Evolutionary conservation across 768 basidiomycete species (phyloP).

Genomic region (Boletus sp.): DNA sequence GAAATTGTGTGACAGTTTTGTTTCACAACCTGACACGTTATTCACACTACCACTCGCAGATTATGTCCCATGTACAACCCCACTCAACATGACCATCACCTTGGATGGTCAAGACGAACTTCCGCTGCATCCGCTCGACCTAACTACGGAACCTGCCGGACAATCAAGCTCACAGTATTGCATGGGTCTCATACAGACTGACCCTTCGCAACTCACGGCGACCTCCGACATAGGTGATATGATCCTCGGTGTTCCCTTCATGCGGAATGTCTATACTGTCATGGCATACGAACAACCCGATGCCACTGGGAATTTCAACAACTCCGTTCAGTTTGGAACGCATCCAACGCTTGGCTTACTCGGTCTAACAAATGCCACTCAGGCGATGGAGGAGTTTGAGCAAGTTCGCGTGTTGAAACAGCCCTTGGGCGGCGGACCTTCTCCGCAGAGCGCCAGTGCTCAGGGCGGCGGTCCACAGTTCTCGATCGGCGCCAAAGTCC

Average conservation of each 20-base stretch:
- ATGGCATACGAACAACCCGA: constrained; percentile 59
- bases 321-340: constrained; percentile 16
- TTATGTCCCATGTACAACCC: constrained; percentile 68
- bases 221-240: constrained; percentile 54
- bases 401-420: constrained; percentile 64
- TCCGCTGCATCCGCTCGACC: constrained; percentile 71
- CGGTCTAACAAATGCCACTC: constrained; percentile 56
- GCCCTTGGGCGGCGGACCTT: constrained; percentile 39
- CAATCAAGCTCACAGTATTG: constrained; percentile 47
- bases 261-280: constrained; percentile 74
- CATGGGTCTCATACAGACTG: constrained; percentile 65
- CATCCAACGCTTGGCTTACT: constrained; percentile 57
- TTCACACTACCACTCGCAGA: constrained; percentile 40
- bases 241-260: constrained; percentile 75
- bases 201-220: constrained; percentile 39
- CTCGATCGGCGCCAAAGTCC: constrained; percentile 59
- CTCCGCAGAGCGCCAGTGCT: constrained; percentile 5
- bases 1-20: constrained; percentile 50
- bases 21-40: background rate
- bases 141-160: constrained; percentile 48
- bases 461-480: constrained; percentile 36
- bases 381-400: constrained; percentile 65
- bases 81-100: constrained; percentile 69
- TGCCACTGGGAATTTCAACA: constrained; percentile 43
- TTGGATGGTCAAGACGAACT: constrained; percentile 55